Evolutionary conservation across 2,329 filamentous ascomycete species (phyloP), one percentile per base, ranked within the genome.

Genomic region (Sporothrix pseudoabietina): DNA sequence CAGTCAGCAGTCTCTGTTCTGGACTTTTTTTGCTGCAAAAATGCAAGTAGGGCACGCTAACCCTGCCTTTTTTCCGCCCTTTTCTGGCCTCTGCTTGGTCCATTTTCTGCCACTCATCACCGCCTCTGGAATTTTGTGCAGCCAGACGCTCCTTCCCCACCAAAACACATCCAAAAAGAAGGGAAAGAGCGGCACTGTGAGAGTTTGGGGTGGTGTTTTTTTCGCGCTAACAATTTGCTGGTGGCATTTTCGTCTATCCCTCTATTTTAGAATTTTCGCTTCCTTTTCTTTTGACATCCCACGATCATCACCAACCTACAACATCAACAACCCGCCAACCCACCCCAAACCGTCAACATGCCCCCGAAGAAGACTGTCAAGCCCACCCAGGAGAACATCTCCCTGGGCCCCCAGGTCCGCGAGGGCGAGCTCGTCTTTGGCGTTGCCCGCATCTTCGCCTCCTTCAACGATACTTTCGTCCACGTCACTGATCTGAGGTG

Each of bases 401-500:
- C 92, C 86, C 91, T 98, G 82, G 96, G 96, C 82, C 96, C 96
- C 84, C 93, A 97, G 86, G 93, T 94, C 87, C 92, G 94, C 84
- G 95, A 98, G 89, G 94, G 94, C 87, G 94, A 97, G 88, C 93
- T 97, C 85, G 94, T 97, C 85, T 98, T 98, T 85, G 94, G 94
- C 85, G 94, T 97, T 87, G 94, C 94, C 84, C 93, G 94, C 85
- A 98, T 98, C 89, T 96, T 98, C 86, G 94, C 94, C 82, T 97
- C 93, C 78, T 94, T 94, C 90, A 94, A 94, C 87, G 92, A 94
- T 82, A 94, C 92, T 84, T 94, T 94, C 88, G 96, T 99, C 84
- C 96, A 99, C 88, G 94, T 99, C 84, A 99, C 96, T 88, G 96
- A 98, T 97, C 94, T 99, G 85, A 91, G 88, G 92, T 94, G 86